Base-by-base conservation (phyloP, 2,329 filamentous ascomycete genomes). In the Aspergillus sp. region DNA sequence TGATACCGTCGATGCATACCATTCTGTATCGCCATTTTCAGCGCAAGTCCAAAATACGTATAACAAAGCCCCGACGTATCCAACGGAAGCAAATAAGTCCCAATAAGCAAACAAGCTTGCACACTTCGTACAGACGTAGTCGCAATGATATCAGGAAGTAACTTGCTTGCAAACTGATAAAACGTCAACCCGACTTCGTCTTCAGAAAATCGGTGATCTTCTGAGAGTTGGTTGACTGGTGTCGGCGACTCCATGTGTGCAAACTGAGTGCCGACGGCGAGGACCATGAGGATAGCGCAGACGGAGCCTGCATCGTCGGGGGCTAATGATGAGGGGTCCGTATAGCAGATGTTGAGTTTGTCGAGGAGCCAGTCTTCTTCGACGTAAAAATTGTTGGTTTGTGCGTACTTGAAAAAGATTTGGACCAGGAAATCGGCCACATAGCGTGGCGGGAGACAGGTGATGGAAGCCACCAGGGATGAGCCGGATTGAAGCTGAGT, bases 1-100 rank as follows among this genome's bases (percentile, higher is more conserved):
- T 71, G 64, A 49, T 74, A 76, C 46, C 69, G 74, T 43, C 79
- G 68, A 53, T 82, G 79, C 78, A 82, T 80, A 7, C 79, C 79
- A 55, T 81, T 81, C 51, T 81, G 78, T 12, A 81, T 79, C 1
- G 78, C 79, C 49, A 82, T 65, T 50, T 79, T 80, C 38, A 81
- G 65, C 2, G 77, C 76, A 10, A 82, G 60, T 5, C 77, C 77
- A 42, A 80, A 68, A 52, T 82, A 82, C 2, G 77, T 78, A 53
- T 80, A 82, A 2, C 75, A 75, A 17, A 81, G 60, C 0, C 78
- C 79, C 1, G 77, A 78, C 0, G 78, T 74, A 56, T 82, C 78
- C 0, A 81, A 66, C 0, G 79, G 78, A 5, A 81, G 62, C 1
- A 76, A 66, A 52, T 80, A 82, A 7, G 79, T 72, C 2, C 76